Evolutionary conservation across 2,329 filamentous ascomycete genomes (phyloP).

Genomic region (Macroventuria anomochaeta): DNA sequence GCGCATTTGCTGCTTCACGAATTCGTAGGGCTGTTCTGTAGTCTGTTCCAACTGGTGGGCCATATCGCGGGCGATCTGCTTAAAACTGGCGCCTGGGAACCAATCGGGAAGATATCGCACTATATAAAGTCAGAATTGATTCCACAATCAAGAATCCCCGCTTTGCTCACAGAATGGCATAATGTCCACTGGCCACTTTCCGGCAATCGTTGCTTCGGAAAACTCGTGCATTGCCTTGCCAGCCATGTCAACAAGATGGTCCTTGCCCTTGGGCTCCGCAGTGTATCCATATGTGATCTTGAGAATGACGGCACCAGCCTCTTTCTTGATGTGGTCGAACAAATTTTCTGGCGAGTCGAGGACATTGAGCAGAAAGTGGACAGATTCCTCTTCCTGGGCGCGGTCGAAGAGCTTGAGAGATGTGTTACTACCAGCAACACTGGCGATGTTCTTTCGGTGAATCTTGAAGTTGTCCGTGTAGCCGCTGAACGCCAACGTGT

Average conservation of each 20-base stretch:
- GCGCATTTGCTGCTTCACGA: conserved; percentile 52
- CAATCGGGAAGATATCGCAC: conserved; percentile 55
- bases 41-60: conserved; percentile 38
- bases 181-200: conserved; percentile 56
- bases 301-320: conserved; percentile 37
- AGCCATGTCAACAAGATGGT: conserved; percentile 55
- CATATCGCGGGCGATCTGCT: conserved; percentile 51
- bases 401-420: conserved; percentile 35
- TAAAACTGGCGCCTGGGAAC: conserved; percentile 56
- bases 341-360: conserved; percentile 29
- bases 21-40: conserved; percentile 52
- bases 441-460: conserved; percentile 37
- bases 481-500: conserved; percentile 28
- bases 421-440: conserved; percentile 31
- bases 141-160: background rate
- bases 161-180: conserved; percentile 50
- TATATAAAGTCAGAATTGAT: conserved; percentile 1
- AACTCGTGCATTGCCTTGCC: conserved; percentile 53
- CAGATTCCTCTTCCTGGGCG: conserved; percentile 38
- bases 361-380: conserved; percentile 36
- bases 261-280: conserved; percentile 48
- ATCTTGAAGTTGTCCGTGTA: conserved; percentile 32
- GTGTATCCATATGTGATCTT: conserved; percentile 53
- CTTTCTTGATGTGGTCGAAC: conserved; percentile 37
- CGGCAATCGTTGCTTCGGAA: conserved; percentile 49